A percentile compares a stretch with the other conserved stretches of the same genome.
These are phyloP conservation scores for Cytauxzoon felis DNA, from an alignment of 169 alveolate species.

Conservation along the genomic window DNA sequence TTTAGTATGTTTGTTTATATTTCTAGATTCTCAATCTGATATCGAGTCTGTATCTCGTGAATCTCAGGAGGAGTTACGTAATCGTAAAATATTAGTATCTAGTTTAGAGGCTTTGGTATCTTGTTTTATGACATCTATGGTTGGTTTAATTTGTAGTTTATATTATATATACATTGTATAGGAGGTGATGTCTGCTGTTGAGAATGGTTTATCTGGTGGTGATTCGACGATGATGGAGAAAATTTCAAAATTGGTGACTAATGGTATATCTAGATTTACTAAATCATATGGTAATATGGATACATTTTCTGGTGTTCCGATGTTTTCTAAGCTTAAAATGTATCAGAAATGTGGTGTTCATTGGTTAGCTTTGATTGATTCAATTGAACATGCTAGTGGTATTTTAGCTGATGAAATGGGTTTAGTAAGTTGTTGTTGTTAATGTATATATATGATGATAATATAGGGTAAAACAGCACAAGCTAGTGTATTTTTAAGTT, in stretches of 20 bases:
- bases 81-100: neutral
- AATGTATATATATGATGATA: neutral
- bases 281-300: constrained; percentile 12
- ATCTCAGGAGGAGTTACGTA: constrained; percentile 31
- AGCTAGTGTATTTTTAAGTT: constrained; percentile 75
- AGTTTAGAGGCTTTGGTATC: constrained; percentile 23
- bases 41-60: neutral
- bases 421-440: constrained; percentile 25
- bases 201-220: constrained; percentile 22
- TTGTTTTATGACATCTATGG: constrained; percentile 21
- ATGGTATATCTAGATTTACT: constrained; percentile 35
- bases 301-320: constrained; percentile 1
- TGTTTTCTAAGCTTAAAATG: constrained; percentile 66
- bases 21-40: neutral
- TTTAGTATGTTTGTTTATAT: neutral
- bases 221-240: neutral
- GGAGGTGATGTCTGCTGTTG: constrained; percentile 4
- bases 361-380: constrained; percentile 80
- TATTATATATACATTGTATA: neutral
- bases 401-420: constrained; percentile 90
- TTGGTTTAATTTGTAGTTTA: neutral
- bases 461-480: constrained; percentile 84
- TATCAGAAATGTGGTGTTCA: constrained; percentile 85
- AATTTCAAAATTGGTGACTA: constrained; percentile 1
- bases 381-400: constrained; percentile 67